Evolutionary conservation across 805 yeast species (phyloP).

Genomic region (Wickerhamomyces alni): DNA sequence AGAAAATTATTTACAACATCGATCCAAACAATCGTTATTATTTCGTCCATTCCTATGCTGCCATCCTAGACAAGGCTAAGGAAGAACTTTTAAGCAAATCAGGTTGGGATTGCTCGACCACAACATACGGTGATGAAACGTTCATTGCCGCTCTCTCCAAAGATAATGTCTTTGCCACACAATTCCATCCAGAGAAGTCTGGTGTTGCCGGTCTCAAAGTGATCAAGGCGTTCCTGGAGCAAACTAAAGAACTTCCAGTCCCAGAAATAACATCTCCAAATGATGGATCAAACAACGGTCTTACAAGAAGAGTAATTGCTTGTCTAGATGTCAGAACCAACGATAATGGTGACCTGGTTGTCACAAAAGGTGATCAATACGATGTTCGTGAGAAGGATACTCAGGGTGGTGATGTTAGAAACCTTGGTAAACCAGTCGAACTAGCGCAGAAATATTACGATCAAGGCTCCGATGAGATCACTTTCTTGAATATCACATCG

Average conservation of each 20-base stretch:
- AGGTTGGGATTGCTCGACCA: conserved; percentile 70
- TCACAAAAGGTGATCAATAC: conserved; percentile 97
- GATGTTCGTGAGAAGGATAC: conserved; percentile 80
- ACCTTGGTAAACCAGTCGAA: conserved; percentile 94
- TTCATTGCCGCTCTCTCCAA: conserved; percentile 79
- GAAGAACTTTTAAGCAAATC: conserved; percentile 27
- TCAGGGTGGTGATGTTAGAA: conserved; percentile 64
- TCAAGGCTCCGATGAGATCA: conserved; percentile 97
- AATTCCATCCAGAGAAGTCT: conserved; percentile 98
- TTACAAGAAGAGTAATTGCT: conserved; percentile 89
- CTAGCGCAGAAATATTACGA: conserved; percentile 83
- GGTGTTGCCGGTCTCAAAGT: conserved; percentile 85
- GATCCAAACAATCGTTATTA: conserved; percentile 70
- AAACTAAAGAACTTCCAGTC: conserved; percentile 14
- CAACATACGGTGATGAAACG: conserved; percentile 69
- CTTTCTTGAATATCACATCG: conserved; percentile 91
- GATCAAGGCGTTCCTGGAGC: conserved; percentile 62
- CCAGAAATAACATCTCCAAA: conserved; percentile 19
- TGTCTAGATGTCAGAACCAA: conserved; percentile 96
- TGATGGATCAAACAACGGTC: conserved; percentile 47
- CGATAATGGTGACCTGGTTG: conserved; percentile 92
- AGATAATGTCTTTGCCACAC: conserved; percentile 87
- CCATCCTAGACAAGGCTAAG: conserved; percentile 40
- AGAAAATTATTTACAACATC: conserved; percentile 49
- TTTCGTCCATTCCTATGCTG: conserved; percentile 94